Percentiles rank a stretch among this genome's conserved stretches.
Conservation (phyloP, 106 monocot species). For the Dactylorhiza incarnata region DNA sequence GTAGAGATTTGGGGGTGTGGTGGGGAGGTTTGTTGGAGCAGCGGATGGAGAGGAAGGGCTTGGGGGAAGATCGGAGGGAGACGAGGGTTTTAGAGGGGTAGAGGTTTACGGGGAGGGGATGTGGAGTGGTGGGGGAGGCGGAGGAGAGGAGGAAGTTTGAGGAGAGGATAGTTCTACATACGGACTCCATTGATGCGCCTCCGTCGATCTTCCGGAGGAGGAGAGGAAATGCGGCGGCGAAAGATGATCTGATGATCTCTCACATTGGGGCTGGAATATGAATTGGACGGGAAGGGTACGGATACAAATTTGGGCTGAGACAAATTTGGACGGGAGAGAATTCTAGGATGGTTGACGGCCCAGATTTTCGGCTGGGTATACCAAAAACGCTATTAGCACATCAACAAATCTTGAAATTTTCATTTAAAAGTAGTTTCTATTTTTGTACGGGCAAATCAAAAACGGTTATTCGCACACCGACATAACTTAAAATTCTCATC, state of each 20-base stretch:
- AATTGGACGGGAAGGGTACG: neutral
- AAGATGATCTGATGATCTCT: neutral
- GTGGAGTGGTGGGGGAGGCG: neutral
- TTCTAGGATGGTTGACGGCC: neutral
- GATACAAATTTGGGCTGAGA: neutral
- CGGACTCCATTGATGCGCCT: conserved; percentile 1
- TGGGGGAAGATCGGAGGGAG: neutral
- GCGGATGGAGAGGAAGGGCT: conserved; percentile 4
- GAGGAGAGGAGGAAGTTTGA: neutral
- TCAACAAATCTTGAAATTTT: too few relatives aligned
- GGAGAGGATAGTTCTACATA: neutral
- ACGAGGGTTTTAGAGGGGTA: neutral
- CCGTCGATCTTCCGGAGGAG: neutral
- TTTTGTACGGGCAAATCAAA: too few relatives aligned
- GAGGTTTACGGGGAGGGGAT: neutral
- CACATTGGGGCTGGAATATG: neutral
- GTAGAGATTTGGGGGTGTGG: neutral
- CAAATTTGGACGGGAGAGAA: neutral
- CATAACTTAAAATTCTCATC: too few relatives aligned
- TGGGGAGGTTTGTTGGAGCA: conserved; percentile 7
- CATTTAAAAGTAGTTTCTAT: too few relatives aligned
- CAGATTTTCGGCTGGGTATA: neutral
- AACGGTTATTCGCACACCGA: too few relatives aligned
- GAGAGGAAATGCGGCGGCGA: neutral
- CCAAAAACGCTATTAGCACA: too few relatives aligned